Percentiles rank a stretch among this genome's conserved stretches.
phyloP scores from a whole-genome alignment of 148 eudicot genomes.

The Vaccinium macrocarpon region DNA sequence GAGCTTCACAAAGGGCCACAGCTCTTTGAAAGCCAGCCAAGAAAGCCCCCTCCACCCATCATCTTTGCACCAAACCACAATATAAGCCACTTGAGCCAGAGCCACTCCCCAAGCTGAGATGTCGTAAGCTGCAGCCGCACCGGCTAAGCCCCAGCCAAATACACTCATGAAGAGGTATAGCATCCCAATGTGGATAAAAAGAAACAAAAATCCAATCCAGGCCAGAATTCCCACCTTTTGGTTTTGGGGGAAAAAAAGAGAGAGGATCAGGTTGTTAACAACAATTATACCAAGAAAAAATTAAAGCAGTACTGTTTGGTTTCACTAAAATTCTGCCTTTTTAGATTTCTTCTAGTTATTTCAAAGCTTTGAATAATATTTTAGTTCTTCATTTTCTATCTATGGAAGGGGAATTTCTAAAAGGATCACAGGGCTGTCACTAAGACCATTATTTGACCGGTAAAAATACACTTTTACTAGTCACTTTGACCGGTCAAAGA shows the following conservation, averaged over 20 bases:
- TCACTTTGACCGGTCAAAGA: too few species aligned
- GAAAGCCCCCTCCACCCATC: slow-evolving; percentile 84
- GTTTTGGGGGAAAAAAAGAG: not conserved
- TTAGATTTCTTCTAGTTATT: not conserved
- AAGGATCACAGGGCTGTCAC: too few species aligned
- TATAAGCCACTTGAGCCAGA: slow-evolving; percentile 62
- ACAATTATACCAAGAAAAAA: not conserved
- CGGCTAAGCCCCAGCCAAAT: slow-evolving; percentile 69
- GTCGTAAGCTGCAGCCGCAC: slow-evolving; percentile 78
- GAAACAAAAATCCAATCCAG: slow-evolving; percentile 70
- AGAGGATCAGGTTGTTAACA: not conserved
- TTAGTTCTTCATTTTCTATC: not conserved
- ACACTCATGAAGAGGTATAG: slow-evolving; percentile 58
- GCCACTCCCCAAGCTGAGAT: slow-evolving; percentile 83
- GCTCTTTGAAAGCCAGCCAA: slow-evolving; percentile 73
- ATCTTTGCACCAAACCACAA: slow-evolving; percentile 76
- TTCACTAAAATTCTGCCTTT: not conserved
- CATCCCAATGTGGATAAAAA: slow-evolving; percentile 48
- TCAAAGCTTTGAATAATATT: not conserved
- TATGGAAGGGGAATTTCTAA: not conserved
- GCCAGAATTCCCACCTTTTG: slow-evolving; percentile 56
- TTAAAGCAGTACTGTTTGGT: not conserved
- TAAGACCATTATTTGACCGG: too few species aligned
- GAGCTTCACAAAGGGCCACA: slow-evolving; percentile 73
- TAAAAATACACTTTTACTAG: too few species aligned